A percentile compares a stretch with the other conserved stretches of the same genome.
phyloP scores from a whole-genome alignment of 441 rosid species.

The Geranium incanum region DNA sequence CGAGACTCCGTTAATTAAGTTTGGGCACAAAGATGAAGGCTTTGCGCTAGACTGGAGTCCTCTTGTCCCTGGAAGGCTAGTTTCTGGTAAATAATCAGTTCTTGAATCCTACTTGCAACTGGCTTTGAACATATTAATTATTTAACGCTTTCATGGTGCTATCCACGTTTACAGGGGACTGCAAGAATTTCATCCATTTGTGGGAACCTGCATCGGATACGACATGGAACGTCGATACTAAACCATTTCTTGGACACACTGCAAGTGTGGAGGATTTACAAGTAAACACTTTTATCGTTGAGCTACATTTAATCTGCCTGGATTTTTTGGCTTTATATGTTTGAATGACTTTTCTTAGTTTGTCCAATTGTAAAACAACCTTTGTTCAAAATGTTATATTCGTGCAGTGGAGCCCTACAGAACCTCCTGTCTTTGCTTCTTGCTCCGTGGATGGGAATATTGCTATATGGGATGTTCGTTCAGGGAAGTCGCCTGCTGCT shows the following conservation, averaged over 20 bases:
- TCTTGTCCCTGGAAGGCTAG: constrained; percentile 66
- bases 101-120: constrained; percentile 9
- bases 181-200: constrained; percentile 66
- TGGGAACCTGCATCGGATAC: constrained; percentile 83
- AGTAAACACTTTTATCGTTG: constrained; percentile 26
- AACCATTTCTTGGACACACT: constrained; percentile 65
- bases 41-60: constrained; percentile 94
- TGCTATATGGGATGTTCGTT: constrained; percentile 82
- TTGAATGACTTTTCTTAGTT: constrained; percentile 8
- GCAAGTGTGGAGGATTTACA: constrained; percentile 92
- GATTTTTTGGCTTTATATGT: background rate
- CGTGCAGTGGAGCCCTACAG: constrained; percentile 90
- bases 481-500: constrained; percentile 54
- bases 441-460: constrained; percentile 72
- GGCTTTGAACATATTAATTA: constrained; percentile 8
- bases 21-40: constrained; percentile 94
- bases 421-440: constrained; percentile 69
- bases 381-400: constrained; percentile 11
- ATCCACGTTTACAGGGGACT: constrained; percentile 50
- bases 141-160: constrained; percentile 13
- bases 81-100: constrained; percentile 47
- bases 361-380: constrained; percentile 10
- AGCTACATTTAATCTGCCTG: background rate
- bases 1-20: constrained; percentile 67
- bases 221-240: constrained; percentile 68